Base-by-base conservation (phyloP, 371 early-diverging fungal genomes). In the Capillidium heterosporum region DNA sequence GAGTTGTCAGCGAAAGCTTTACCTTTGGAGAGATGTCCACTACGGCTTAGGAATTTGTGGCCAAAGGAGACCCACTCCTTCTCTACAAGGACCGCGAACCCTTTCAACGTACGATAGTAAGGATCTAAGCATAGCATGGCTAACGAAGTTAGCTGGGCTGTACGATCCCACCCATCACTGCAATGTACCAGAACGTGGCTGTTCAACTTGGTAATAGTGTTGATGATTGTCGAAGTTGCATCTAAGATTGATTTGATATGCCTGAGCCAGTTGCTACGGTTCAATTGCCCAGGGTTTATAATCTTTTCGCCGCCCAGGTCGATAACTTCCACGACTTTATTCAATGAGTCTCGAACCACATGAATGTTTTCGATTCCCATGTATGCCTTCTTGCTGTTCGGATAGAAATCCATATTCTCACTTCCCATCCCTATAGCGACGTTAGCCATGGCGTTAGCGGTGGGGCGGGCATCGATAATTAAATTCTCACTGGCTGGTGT, bases 121-220 rank as follows among this genome's bases (percentile, higher is more conserved):
- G 95, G 95, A 56, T 97, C 98, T 35, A 95, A 67, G 57, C 94
- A 94, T 24, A 97, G 67, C 61, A 85, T 83, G 35, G 95, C 76
- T 26, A 92, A 68, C 3, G 91, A 81, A 1, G 85, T 87, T 43
- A 95, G 67, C 64, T 97, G 98, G 1, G 94, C 85, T 0, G 98
- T 97, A 40, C 98, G 82, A 67, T 97, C 98, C 98, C 98, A 97
- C 8, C 98, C 98, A 66, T 97, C 98, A n/a, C 91, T 89, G 73
- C 98, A 97, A 63, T 97, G 98, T 1, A 97, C 90, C 29, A 97
- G 72, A 1, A 90, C 93, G 60, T 95, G 93, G 1, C 81, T 75
- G 52, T 80, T 81, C 28, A 71, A 67, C 1, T 79, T 65, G 61
- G 87, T 81, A 1, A 95, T 75, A 48, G 75, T 80, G 53, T 84